Evolutionary conservation across 177 flowering plant species (phyloP), one percentile per base, ranked within the genome.

Genomic region (Vitis hybrid): DNA sequence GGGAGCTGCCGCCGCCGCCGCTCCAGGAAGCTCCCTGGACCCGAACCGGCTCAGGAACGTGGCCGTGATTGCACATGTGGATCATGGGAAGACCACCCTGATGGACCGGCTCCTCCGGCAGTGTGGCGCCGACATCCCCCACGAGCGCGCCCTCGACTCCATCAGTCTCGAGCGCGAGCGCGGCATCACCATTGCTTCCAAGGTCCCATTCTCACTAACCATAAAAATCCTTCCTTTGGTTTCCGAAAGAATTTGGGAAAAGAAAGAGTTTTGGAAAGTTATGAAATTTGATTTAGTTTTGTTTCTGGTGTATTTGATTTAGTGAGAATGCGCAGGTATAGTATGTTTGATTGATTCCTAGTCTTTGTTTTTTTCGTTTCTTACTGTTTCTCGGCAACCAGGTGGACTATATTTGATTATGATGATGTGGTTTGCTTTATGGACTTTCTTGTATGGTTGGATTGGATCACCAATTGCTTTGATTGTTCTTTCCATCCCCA

Each of bases 61-160:
- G 64, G 99, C 99, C 4, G 99, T 95, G 60, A 93, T 95, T 6
- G 99, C 98, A 2, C 99, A 95, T 64, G 98, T 93, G 58, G 99
- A 95, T 69, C 99, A 93, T 56, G 99, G 99, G 2, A 95, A 95
- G 84, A 95, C 99, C 24, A 95, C 99, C 3, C 90, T 95, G 68
- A 95, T 95, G 99, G 99, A 95, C 80, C 79, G 98, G 35, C 87
- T 95, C 40, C 90, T 93, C 70, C 82, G 98, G 57, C 99, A 95
- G 97, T 95, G 99, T 70, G 99, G 99, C 52, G 98, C 99, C 17
- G 92, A 95, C 56, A 86, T 93, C 52, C 98, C 98, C 6, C 97
- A 95, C 70, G 99, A 95, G 75, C 94, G 99, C 3, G 99, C 99
- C 71, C 83, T 95, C 78, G 99, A 95, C 70, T 88, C 92, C 60